phyloP scores from a whole-genome alignment of 2,329 filamentous ascomycete species.

The Fusarium buharicum region DNA sequence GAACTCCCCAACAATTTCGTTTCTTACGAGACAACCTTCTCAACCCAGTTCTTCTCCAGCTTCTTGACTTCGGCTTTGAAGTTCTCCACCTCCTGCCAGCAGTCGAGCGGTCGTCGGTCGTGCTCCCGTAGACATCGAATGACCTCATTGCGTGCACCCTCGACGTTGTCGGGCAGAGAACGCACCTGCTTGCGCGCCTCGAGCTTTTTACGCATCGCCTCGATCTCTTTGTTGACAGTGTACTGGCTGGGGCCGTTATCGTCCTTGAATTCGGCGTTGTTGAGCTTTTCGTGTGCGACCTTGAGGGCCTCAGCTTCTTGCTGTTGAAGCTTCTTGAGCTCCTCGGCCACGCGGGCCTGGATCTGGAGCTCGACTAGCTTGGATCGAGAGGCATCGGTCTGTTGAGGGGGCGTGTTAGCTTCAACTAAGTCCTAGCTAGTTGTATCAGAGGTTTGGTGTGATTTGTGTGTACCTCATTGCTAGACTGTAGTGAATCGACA shows the following conservation, averaged over 20 bases:
- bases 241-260: constrained; percentile 52
- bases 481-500: constrained; percentile 83
- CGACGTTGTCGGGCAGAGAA: constrained; percentile 75
- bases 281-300: constrained; percentile 72
- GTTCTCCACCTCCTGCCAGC: constrained; percentile 89
- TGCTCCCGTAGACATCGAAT: constrained; percentile 84
- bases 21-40: constrained; percentile 72
- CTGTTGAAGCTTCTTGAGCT: constrained; percentile 82
- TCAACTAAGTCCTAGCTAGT: background rate
- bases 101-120: constrained; percentile 89
- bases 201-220: constrained; percentile 67
- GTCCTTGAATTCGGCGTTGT: constrained; percentile 55
- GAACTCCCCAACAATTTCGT: background rate
- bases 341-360: constrained; percentile 84
- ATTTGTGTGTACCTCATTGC: constrained; percentile 76
- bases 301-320: constrained; percentile 76
- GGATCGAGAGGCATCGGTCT: constrained; percentile 90
- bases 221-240: constrained; percentile 68
- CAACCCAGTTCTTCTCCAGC: constrained; percentile 88
- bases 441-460: background rate
- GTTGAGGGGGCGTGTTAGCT: constrained; percentile 34
- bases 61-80: constrained; percentile 91
- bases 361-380: constrained; percentile 87
- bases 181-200: constrained; percentile 72
- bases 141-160: constrained; percentile 79